Evolutionary conservation across 179 eudicot genomes (phyloP), one percentile per base, ranked within the genome.

Genomic region (Patellifolia procumbens): DNA sequence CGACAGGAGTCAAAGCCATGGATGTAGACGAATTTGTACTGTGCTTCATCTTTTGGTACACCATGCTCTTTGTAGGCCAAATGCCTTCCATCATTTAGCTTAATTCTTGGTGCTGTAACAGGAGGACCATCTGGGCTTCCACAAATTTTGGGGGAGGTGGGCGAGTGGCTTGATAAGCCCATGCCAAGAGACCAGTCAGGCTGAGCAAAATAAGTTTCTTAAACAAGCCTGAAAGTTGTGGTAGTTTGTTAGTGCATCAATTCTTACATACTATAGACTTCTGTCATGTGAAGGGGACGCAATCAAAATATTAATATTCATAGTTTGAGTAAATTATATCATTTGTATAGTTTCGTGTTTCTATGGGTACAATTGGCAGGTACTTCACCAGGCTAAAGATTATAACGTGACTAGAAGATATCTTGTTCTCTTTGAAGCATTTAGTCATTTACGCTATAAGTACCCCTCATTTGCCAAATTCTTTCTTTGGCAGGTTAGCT

Each of bases 101-200:
- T 70, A 71, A 82, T 48, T 70, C 85, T 78, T 7, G 85, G 76
- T 20, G 82, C 79, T 20, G 85, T 82, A 37, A 82, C 20, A 32
- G 85, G 79, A 20, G 85, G 85, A 29, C 63, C 81, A 74, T 63
- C 31, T 24, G 76, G 74, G 17, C 81, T 74, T 68, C 84, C 84
- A 74, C 84, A 81, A 32, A 78, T 68, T 70, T 81, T 81, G 28
- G 76, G 66, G 85, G 85, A 62, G 85, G 85, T 2, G 85, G 82
- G 5, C 79, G 76, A 45, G 70, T 72, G 63, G 82, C 73, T 68
- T 82, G 82, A 70, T 78, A 82, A 28, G 77, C 85, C 74, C 68
- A 78, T 34, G 79, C 82, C 74, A 78, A 45, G 22, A 82, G 73
- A 63, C 79, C 81, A 45, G 78, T 76, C 17, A 82, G 24, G 58